These are phyloP conservation scores for Curvularia sp. DNA, from an alignment of 2,329 filamentous ascomycete species.

Conservation along the genomic window DNA sequence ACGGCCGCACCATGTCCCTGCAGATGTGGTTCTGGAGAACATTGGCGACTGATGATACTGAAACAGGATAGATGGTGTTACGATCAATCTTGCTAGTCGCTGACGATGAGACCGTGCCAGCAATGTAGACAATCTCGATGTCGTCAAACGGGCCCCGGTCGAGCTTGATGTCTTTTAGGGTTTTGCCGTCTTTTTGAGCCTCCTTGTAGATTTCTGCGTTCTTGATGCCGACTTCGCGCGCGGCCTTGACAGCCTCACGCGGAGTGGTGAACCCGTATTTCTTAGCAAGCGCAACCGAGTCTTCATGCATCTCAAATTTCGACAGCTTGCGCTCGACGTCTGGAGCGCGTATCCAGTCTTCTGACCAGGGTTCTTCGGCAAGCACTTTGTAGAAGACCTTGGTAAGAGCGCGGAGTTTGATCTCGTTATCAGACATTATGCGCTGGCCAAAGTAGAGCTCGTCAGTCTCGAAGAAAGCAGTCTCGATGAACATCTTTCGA, in stretches of 20 bases:
- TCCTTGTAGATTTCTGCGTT: conserved; percentile 27
- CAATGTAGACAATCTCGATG: conserved; percentile 50
- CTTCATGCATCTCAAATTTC: conserved; percentile 50
- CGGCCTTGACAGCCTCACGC: conserved; percentile 45
- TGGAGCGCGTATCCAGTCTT: conserved; percentile 49
- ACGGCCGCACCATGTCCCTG: conserved; percentile 46
- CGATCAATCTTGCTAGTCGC: conserved; percentile 47
- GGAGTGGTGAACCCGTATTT: conserved; percentile 40
- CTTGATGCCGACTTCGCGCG: conserved; percentile 34
- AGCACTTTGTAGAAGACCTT: conserved; percentile 50
- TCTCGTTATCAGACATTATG: conserved; percentile 39
- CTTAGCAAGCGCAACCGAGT: conserved; percentile 43
- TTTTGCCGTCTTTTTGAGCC: conserved; percentile 23
- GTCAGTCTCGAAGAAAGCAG: conserved; percentile 42
- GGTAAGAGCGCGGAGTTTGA: conserved; percentile 48
- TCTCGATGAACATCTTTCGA: conserved; percentile 45
- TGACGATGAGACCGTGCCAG: conserved; percentile 48
- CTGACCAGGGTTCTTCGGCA: conserved; percentile 50
- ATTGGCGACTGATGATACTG: conserved; percentile 45
- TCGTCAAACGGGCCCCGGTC: conserved; percentile 47
- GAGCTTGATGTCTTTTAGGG: conserved; percentile 31
- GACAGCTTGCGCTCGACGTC: conserved; percentile 50
- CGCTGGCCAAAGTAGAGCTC: conserved; percentile 40
- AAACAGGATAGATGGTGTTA: conserved; percentile 46
- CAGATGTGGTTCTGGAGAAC: conserved; percentile 47